Evolutionary conservation across 345 rosid species (phyloP), one percentile per base, ranked within the genome.

Genomic region (Physaria fendleri): DNA sequence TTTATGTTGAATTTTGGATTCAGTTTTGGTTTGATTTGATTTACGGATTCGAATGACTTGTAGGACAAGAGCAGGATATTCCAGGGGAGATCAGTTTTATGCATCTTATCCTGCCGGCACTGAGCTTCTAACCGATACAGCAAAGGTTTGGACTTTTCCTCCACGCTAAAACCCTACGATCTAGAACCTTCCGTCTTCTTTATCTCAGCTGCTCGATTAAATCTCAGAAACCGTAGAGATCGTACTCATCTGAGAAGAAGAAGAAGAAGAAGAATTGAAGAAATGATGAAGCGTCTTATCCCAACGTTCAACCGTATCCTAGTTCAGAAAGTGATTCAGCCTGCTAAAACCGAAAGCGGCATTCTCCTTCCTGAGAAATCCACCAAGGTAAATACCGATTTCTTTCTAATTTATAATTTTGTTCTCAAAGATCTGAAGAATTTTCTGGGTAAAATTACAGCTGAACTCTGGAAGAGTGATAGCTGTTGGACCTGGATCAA

Each of bases 101-200:
- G 97, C 86, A 18, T 77, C 99, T 13, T 93, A 86, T 56, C 99
- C 97, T 2, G 86, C 91, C 39, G 99, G 99, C 33, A 93, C 97
- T 4, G 99, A 89, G 69, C 84, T 93, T 69, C 65, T 89, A 34
- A 79, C 91, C 0, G 97, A 93, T 72, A 71, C 94, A 17, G 65
- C 82, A 5, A 89, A 89, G 86, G 91, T 86, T 21, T 14, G 67
- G 42, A 67, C 13, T 50, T 28, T 20, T 44, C 12, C 4, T 24
- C 25, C 18, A 0, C 39, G 11, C 41, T 53, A 37, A 37, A 68
- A 68, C 61, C 72, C 72, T 59, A 51, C 61, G 40, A 68, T 53
- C 73, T 22, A 61, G 62, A 69, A 45, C 16, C 38, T 61, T 61
- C 62, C 56, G 56, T 61, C 56, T 20, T 25, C 29, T 39, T 4